Evolutionary conservation across 2,329 filamentous ascomycete genomes (phyloP).

Genomic region (Gyromitra esculenta): DNA sequence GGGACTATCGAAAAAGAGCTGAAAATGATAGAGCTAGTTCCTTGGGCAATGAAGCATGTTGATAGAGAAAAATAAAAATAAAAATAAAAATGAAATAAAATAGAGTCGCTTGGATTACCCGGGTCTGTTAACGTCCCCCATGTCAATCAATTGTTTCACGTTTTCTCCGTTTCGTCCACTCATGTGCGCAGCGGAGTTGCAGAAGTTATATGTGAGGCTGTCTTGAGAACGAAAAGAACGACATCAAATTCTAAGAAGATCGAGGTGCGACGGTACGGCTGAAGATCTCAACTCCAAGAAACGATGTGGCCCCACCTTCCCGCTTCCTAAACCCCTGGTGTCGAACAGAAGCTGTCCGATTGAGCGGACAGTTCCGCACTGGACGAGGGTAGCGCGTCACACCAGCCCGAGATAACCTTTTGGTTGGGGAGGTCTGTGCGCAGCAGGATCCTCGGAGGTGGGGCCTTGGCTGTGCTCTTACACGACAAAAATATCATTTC

Average conservation of each 20-base stretch:
- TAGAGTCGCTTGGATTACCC: conserved; percentile 32
- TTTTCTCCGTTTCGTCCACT: conserved; percentile 26
- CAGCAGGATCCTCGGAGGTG: conserved; percentile 27
- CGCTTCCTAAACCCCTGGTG: conserved; percentile 51
- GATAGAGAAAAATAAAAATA: not conserved
- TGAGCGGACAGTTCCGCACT: conserved; percentile 51
- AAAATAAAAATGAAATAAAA: no score
- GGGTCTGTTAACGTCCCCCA: conserved; percentile 27
- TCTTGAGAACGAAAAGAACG: conserved; percentile 2
- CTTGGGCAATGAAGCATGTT: conserved; percentile 24
- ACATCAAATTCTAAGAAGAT: conserved; percentile 47
- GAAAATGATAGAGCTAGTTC: conserved; percentile 35
- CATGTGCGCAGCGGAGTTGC: conserved; percentile 10
- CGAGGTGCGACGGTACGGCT: conserved; percentile 52
- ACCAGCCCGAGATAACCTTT: conserved; percentile 52
- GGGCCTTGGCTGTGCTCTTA: conserved; percentile 4
- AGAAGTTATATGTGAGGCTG: conserved; percentile 36
- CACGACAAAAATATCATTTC: conserved; percentile 43
- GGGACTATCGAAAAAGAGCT: conserved; percentile 20
- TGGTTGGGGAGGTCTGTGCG: conserved; percentile 49
- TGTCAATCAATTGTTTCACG: conserved; percentile 43
- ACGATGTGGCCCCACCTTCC: conserved; percentile 54
- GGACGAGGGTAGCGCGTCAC: conserved; percentile 40
- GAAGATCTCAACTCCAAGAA: conserved; percentile 52
- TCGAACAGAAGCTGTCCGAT: conserved; percentile 52